Base-by-base conservation (phyloP, 192 early-diverging fungal genomes). In the Coemansia pectinata region DNA sequence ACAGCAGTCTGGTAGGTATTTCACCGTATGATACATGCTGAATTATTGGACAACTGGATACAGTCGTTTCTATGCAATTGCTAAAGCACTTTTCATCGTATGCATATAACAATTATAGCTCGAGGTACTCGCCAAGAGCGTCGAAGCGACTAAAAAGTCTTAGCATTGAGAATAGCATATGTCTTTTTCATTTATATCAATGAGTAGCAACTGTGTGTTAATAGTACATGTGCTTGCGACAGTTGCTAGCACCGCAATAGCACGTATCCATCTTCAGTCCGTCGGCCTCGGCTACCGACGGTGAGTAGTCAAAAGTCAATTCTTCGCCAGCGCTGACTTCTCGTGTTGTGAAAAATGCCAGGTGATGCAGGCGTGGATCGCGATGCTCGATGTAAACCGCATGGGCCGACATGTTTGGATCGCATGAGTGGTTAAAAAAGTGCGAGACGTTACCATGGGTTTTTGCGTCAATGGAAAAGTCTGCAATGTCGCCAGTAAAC, bases 361-460 rank as follows among this genome's bases (percentile, higher is more conserved):
- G 91, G 11, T 95, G 88, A 61, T 92, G 88, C 47, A 83, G 73
- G 21, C 90, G 88, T 25, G 89, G 86, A 2, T 93, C 94, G 73
- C 97, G 98, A 52, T 98, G 94, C 58, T 94, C 85, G 25, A 90
- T 89, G 41, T 72, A 83, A 17, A 74, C 76, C 3, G 77, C 63
- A 21, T 70, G 34, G 59, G 74, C 70, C 59, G 67, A 66, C 72
- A 94, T 93, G 72, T 98, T 99, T 17, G 98, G 96, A 27, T 85
- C 84, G 78, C 98, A 99, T 41, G 92, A 94, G 82, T 99, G 98
- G 81, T 99, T 99, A 78, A 99, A 95, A 73, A 99, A 99, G 33
- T 94, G 88, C 27, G 96, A 91, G n/a, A 95, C 77, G 76, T 95
- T 95, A 14, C 98, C 98, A 42, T 89, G 90, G 36, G 88, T 87